These are phyloP conservation scores for Candida pini DNA, from an alignment of 805 yeast species.

Conservation along the genomic window DNA sequence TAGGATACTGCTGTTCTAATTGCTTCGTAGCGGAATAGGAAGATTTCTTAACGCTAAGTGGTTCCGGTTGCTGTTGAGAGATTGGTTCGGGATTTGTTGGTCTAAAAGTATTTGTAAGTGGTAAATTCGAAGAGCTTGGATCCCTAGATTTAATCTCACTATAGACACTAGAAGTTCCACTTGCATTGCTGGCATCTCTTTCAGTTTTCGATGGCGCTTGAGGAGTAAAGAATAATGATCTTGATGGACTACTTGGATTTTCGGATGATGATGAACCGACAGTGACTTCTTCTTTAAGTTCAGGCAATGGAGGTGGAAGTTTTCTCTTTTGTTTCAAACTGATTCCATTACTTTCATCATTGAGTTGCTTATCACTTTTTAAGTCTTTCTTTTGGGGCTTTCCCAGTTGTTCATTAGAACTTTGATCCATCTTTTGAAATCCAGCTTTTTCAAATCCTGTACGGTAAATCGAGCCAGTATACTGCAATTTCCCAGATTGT, in stretches of 20 bases:
- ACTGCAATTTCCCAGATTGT: conserved; percentile 28
- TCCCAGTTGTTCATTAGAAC: conserved; percentile 5
- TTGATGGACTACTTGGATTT: too few relatives aligned
- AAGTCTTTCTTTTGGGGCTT: not conserved
- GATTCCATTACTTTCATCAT: too few relatives aligned
- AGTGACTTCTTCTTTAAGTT: conserved; percentile 3
- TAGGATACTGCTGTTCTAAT: conserved; percentile 5
- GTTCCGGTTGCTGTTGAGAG: not conserved
- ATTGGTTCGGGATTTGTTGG: not conserved
- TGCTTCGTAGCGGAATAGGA: conserved; percentile 2
- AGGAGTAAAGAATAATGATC: too few relatives aligned
- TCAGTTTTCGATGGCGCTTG: conserved; percentile 1
- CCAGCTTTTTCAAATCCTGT: conserved; percentile 34
- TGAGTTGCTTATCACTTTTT: conserved; percentile 3
- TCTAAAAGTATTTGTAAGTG: conserved; percentile 1
- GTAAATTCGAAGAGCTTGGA: not conserved
- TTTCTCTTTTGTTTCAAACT: conserved; percentile 18
- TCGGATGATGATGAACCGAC: not conserved
- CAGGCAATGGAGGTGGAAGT: conserved; percentile 21
- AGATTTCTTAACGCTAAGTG: conserved; percentile 1
- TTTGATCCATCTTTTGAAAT: conserved; percentile 25
- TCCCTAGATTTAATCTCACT: conserved; percentile 3
- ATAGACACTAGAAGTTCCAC: conserved; percentile 14
- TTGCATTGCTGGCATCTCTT: conserved; percentile 10
- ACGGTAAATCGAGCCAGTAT: conserved; percentile 29